Evolutionary conservation across 2,329 filamentous ascomycete genomes (phyloP).

Genomic region (Pseudogymnoascus sp.): DNA sequence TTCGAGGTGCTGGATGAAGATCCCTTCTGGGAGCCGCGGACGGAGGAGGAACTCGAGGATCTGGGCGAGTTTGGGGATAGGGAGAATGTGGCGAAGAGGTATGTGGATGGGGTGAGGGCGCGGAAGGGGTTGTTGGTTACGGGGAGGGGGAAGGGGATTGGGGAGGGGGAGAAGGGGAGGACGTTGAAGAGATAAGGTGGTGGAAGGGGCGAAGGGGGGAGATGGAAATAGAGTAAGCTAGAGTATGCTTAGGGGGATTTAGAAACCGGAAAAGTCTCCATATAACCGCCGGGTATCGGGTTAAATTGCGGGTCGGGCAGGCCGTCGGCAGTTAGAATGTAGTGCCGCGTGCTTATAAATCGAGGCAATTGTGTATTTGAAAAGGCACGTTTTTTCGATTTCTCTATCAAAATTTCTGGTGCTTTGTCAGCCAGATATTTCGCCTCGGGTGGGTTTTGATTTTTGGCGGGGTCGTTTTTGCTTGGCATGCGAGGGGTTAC

Average conservation of each 20-base stretch:
- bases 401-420: background rate
- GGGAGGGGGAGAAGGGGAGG: slow-evolving; percentile 88
- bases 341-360: background rate
- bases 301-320: background rate
- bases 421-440: background rate
- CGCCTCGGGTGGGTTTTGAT: no score
- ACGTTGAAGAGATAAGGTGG: slow-evolving; percentile 50
- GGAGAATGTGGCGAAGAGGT: slow-evolving; percentile 93
- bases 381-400: background rate
- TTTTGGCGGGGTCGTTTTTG: background rate
- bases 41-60: slow-evolving; percentile 94
- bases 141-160: slow-evolving; percentile 65
- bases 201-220: no score
- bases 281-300: background rate
- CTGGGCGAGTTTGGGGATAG: slow-evolving; percentile 85
- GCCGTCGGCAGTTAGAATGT: background rate
- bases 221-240: background rate
- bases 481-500: background rate
- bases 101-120: slow-evolving; percentile 82
- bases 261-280: background rate
- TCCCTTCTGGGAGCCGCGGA: slow-evolving; percentile 95
- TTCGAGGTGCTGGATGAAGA: slow-evolving; percentile 93
- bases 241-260: background rate
- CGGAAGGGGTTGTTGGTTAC: slow-evolving; percentile 84
- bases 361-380: background rate